Percentiles rank a stretch among this genome's conserved stretches.
These are phyloP conservation scores for Flueggea neowawraea DNA, from an alignment of 441 rosid species.

Conservation along the genomic window DNA sequence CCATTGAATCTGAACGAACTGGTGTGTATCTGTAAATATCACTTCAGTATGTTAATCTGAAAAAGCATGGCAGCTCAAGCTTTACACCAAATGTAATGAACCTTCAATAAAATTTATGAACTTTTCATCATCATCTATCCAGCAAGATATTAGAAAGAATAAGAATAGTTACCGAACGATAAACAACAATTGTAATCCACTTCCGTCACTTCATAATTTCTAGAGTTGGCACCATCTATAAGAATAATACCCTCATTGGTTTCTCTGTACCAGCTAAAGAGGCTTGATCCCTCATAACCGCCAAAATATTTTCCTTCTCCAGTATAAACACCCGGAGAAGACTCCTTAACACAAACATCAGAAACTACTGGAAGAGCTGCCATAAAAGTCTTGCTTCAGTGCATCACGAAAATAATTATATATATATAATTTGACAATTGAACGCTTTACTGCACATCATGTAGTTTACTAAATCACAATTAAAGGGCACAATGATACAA, in stretches of 20 bases:
- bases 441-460: too few relatives aligned
- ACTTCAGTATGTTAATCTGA: slow-evolving; percentile 16
- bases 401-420: slow-evolving; percentile 12
- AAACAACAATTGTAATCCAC: slow-evolving; percentile 78
- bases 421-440: not conserved
- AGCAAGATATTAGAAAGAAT: not conserved
- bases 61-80: slow-evolving; percentile 2
- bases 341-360: slow-evolving; percentile 61
- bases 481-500: too few relatives aligned
- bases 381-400: slow-evolving; percentile 15
- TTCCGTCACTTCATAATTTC: slow-evolving; percentile 79
- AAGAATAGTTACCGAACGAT: slow-evolving; percentile 62
- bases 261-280: slow-evolving; percentile 96
- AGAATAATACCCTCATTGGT: slow-evolving; percentile 68
- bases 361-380: slow-evolving; percentile 83
- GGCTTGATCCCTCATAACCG: slow-evolving; percentile 87
- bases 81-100: not conserved
- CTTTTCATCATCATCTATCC: not conserved
- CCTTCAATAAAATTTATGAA: not conserved
- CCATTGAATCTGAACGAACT: slow-evolving; percentile 93
- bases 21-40: slow-evolving; percentile 74
- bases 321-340: slow-evolving; percentile 56
- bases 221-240: slow-evolving; percentile 64
- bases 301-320: slow-evolving; percentile 98
- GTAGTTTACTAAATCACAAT: too few relatives aligned